phyloP scores from a whole-genome alignment of 129 eudicot genomes.

The Kitagawia praeruptora region DNA sequence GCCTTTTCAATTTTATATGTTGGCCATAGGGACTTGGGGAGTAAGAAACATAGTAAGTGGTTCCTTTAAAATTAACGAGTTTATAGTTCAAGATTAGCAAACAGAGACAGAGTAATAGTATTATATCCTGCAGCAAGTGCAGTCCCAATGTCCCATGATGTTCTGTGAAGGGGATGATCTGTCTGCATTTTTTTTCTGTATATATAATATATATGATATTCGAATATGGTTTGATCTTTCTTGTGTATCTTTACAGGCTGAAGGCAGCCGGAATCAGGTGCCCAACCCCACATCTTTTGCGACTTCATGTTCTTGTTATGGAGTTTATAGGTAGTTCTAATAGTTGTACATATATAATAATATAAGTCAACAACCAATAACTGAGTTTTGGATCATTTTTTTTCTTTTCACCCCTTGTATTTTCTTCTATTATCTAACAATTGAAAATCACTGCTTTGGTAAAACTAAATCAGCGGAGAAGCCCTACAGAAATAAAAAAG shows the following conservation, averaged over 20 bases:
- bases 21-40: neutral
- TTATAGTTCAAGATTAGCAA: neutral
- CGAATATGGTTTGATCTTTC: neutral
- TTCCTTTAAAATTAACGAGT: neutral
- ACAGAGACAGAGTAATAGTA: neutral
- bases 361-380: neutral
- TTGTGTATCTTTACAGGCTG: constrained; percentile 39
- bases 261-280: constrained; percentile 91
- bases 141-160: neutral
- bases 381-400: neutral
- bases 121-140: neutral
- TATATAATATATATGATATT: neutral
- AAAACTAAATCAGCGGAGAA: neutral
- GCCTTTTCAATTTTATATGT: neutral
- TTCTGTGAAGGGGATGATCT: neutral
- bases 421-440: neutral
- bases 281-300: constrained; percentile 63
- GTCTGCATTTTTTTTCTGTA: neutral
- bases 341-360: neutral
- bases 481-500: neutral
- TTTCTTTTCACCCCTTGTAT: neutral
- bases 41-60: neutral
- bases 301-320: constrained; percentile 97
- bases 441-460: neutral
- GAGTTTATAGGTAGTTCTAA: constrained; percentile 72